These are phyloP conservation scores for Botryotinia narcissicola DNA, from an alignment of 2,329 filamentous ascomycete species.

Conservation along the genomic window DNA sequence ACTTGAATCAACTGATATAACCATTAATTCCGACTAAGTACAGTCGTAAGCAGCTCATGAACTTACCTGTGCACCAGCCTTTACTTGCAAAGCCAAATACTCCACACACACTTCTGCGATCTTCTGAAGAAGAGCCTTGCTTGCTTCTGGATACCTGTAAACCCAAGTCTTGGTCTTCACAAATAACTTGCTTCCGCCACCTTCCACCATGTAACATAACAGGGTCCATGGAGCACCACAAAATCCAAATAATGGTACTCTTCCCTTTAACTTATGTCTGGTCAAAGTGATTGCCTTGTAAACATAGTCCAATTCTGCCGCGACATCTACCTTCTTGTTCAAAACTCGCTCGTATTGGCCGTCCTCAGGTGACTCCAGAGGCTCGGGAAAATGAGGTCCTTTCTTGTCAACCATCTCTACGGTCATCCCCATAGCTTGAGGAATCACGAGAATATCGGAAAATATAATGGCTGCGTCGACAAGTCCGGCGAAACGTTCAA, in stretches of 20 bases:
- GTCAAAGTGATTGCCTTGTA: slow-evolving; percentile 94
- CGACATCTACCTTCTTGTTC: slow-evolving; percentile 76
- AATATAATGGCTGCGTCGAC: slow-evolving; percentile 98
- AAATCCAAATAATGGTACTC: slow-evolving; percentile 93
- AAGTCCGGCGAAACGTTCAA: slow-evolving; percentile 86
- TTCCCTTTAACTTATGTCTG: slow-evolving; percentile 78
- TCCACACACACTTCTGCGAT: slow-evolving; percentile 94
- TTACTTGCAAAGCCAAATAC: slow-evolving; percentile 86
- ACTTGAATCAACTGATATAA: slow-evolving; percentile 74
- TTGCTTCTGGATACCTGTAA: slow-evolving; percentile 79
- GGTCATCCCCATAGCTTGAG: slow-evolving; percentile 97
- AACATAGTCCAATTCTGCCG: slow-evolving; percentile 83
- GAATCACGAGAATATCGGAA: slow-evolving; percentile 96
- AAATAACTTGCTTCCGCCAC: slow-evolving; percentile 93
- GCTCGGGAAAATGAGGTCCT: slow-evolving; percentile 89
- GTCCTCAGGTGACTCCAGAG: slow-evolving; percentile 75
- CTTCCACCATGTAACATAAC: slow-evolving; percentile 98
- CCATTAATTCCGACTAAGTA: slow-evolving; percentile 2
- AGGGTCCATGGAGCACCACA: slow-evolving; percentile 96
- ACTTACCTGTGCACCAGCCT: slow-evolving; percentile 81
- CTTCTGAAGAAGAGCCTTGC: slow-evolving; percentile 80
- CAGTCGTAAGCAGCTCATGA: not conserved
- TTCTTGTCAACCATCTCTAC: slow-evolving; percentile 99
- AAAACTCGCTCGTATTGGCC: slow-evolving; percentile 79
- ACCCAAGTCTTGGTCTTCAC: slow-evolving; percentile 95